These are phyloP conservation scores for Phanerodontia chrysosporium DNA, from an alignment of 768 basidiomycete species.

Conservation along the genomic window DNA sequence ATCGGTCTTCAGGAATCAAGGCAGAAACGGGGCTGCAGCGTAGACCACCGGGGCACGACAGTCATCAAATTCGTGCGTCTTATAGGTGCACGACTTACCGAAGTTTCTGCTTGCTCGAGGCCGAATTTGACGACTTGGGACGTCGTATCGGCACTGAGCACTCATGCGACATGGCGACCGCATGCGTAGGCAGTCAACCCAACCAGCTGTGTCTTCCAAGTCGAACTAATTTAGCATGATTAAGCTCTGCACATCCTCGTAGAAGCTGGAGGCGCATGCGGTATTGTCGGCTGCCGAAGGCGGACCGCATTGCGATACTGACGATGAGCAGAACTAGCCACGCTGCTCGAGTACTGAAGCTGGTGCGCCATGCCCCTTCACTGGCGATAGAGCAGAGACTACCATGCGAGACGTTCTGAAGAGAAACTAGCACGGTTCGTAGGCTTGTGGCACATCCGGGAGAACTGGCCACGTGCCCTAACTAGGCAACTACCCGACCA, in stretches of 20 bases:
- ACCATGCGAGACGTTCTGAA: not conserved
- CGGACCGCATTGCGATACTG: conserved; percentile 10
- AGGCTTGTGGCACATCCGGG: not conserved
- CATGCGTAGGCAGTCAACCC: not conserved
- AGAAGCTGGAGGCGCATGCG: conserved; percentile 9
- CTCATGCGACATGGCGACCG: not conserved
- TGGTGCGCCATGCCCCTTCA: not conserved
- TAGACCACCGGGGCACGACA: not conserved
- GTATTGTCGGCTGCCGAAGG: conserved; percentile 2
- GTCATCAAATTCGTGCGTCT: not conserved
- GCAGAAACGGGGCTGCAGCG: conserved; percentile 1
- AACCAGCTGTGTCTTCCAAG: not conserved
- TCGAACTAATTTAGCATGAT: not conserved
- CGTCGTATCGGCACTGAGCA: not conserved
- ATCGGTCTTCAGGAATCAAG: not conserved
- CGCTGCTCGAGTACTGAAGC: not conserved
- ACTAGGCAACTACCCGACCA: not conserved
- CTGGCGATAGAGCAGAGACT: not conserved
- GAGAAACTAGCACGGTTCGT: conserved; percentile 1
- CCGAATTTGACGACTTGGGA: not conserved
- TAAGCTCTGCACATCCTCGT: not conserved
- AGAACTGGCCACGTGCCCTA: not conserved
- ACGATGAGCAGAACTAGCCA: not conserved
- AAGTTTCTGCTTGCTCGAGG: not conserved
- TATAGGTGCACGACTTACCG: not conserved